phyloP scores from a whole-genome alignment of 306 rosid species.

The Vigna angularis region DNA sequence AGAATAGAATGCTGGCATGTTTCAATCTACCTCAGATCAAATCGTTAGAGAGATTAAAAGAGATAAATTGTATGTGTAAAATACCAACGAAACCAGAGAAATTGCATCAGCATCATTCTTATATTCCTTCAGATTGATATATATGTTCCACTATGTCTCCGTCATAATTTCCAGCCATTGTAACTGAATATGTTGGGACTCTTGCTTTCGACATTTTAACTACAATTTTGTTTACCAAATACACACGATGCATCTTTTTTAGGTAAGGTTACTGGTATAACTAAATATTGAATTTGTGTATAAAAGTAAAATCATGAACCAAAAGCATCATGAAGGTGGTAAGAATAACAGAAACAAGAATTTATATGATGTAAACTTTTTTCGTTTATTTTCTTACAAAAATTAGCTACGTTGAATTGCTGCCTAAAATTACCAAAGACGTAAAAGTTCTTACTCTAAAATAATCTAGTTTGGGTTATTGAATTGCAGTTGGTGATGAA shows the following conservation, averaged over 20 bases:
- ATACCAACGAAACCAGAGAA: constrained; percentile 17
- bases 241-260: neutral
- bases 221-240: neutral
- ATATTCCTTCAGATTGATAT: constrained; percentile 9
- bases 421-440: neutral
- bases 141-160: neutral
- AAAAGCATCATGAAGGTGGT: too few relatives aligned
- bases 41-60: constrained; percentile 13
- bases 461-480: neutral
- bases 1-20: constrained; percentile 40
- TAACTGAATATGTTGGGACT: neutral
- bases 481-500: neutral
- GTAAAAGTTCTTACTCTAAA: neutral
- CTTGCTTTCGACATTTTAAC: neutral
- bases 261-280: neutral
- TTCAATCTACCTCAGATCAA: constrained; percentile 26
- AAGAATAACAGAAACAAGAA: neutral
- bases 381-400: neutral
- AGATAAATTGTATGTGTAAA: neutral
- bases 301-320: too few relatives aligned
- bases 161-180: neutral
- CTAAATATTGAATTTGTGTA: neutral
- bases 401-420: neutral
- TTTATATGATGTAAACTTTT: neutral
- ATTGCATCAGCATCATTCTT: constrained; percentile 9